Evolutionary conservation across 257 asterid species (phyloP).

Genomic region (Solanum chilense): DNA sequence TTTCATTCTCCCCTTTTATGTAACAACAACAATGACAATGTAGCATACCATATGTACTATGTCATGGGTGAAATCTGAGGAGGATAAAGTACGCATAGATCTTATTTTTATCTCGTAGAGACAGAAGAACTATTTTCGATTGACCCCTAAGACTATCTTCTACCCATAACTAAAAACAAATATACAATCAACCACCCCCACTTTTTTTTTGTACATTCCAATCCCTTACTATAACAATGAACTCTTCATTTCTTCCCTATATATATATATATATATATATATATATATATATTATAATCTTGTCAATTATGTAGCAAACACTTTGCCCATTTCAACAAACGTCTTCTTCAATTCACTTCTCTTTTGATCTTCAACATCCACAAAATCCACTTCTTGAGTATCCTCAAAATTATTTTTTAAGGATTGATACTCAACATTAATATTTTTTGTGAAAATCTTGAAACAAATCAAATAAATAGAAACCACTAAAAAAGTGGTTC

Average conservation of each 20-base stretch:
- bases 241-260: background rate
- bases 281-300: background rate
- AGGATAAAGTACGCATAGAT: no score
- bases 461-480: background rate
- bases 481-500: background rate
- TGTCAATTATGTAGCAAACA: background rate
- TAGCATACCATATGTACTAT: background rate
- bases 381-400: background rate
- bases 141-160: no score
- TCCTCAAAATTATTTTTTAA: background rate
- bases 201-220: no score
- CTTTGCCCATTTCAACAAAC: background rate
- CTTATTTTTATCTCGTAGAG: no score
- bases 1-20: background rate
- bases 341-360: background rate
- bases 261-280: background rate
- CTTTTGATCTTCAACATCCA: background rate
- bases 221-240: no score
- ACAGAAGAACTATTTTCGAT: no score
- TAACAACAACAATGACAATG: background rate
- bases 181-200: no score
- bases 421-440: background rate
- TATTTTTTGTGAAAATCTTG: background rate
- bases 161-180: no score
- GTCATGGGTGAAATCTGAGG: no score